Evolutionary conservation across 1,284 basidiomycete species (phyloP).

Genomic region (Calocybe gambosa): DNA sequence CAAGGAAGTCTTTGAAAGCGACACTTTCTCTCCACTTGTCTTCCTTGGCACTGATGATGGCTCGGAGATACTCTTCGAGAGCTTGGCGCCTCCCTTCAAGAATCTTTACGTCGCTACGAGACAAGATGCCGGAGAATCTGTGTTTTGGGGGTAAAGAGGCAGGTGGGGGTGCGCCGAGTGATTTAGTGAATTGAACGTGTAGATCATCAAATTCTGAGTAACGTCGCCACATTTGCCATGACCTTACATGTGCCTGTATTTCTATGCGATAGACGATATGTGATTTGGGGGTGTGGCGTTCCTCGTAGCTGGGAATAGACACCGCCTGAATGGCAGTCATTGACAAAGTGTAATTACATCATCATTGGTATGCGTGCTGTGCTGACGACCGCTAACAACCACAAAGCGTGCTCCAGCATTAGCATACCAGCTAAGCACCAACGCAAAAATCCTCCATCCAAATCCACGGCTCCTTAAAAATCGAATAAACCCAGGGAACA

Average conservation of each 20-base stretch:
- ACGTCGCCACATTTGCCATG: constrained; percentile 90
- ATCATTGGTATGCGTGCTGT: constrained; percentile 1
- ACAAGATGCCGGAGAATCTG: constrained; percentile 56
- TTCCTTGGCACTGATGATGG: constrained; percentile 78
- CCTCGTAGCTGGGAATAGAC: constrained; percentile 61
- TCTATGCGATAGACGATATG: constrained; percentile 79
- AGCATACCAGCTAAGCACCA: constrained; percentile 34
- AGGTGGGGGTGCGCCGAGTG: constrained; percentile 58
- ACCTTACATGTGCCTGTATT: constrained; percentile 76
- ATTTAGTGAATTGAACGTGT: constrained; percentile 73
- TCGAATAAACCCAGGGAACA: constrained; percentile 52
- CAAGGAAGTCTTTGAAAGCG: constrained; percentile 84
- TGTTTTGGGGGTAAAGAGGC: constrained; percentile 78
- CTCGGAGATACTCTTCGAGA: constrained; percentile 83
- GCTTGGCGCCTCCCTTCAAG: constrained; percentile 70
- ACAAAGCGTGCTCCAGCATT: constrained; percentile 49
- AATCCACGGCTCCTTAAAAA: constrained; percentile 42
- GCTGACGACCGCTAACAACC: constrained; percentile 38
- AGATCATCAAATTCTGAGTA: constrained; percentile 93
- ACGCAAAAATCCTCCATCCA: constrained; percentile 41
- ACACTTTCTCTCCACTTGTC: constrained; percentile 75
- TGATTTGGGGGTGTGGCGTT: constrained; percentile 59
- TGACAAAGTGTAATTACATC: constrained; percentile 4
- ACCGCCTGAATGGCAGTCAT: constrained; percentile 75
- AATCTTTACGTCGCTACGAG: constrained; percentile 42